phyloP scores from a whole-genome alignment of 208 protist species.

The Trypanosoma conorhini region DNA sequence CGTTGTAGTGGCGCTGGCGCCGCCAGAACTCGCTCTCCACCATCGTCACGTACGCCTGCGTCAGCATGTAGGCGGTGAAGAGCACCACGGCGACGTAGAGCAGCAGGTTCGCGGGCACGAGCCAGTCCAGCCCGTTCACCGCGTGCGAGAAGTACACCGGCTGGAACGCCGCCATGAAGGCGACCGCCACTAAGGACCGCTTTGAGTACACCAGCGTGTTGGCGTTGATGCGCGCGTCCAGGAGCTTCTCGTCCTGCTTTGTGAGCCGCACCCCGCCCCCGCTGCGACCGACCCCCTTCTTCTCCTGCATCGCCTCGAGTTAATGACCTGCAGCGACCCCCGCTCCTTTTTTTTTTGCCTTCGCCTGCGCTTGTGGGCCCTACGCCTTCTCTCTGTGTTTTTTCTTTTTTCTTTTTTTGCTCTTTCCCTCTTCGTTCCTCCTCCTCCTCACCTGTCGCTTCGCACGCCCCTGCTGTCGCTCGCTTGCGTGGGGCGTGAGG shows the following conservation, averaged over 20 bases:
- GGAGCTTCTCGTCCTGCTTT: slow-evolving; percentile 61
- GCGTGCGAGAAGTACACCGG: slow-evolving; percentile 86
- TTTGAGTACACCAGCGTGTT: slow-evolving; percentile 86
- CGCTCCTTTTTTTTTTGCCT: background rate
- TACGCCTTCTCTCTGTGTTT: background rate
- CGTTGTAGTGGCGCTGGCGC: slow-evolving; percentile 85
- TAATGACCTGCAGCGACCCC: background rate
- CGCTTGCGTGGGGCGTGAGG: background rate
- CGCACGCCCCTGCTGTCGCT: background rate
- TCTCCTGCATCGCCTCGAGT: background rate
- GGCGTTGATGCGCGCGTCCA: slow-evolving; percentile 83
- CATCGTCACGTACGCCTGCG: slow-evolving; percentile 87
- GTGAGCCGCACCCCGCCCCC: slow-evolving; percentile 15
- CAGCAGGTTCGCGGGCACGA: slow-evolving; percentile 40
- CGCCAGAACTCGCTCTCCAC: slow-evolving; percentile 88
- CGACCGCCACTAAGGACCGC: slow-evolving; percentile 56
- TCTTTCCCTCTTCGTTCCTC: no score
- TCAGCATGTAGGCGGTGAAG: slow-evolving; percentile 75
- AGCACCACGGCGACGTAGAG: slow-evolving; percentile 61
- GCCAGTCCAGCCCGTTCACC: slow-evolving; percentile 79
- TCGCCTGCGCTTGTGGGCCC: background rate
- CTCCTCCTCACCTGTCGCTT: background rate
- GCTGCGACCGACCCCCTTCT: background rate
- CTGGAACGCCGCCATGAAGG: slow-evolving; percentile 74
- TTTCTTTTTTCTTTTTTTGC: no score